phyloP scores from a whole-genome alignment of 1,284 basidiomycete genomes.

The Marasmius oreades region DNA sequence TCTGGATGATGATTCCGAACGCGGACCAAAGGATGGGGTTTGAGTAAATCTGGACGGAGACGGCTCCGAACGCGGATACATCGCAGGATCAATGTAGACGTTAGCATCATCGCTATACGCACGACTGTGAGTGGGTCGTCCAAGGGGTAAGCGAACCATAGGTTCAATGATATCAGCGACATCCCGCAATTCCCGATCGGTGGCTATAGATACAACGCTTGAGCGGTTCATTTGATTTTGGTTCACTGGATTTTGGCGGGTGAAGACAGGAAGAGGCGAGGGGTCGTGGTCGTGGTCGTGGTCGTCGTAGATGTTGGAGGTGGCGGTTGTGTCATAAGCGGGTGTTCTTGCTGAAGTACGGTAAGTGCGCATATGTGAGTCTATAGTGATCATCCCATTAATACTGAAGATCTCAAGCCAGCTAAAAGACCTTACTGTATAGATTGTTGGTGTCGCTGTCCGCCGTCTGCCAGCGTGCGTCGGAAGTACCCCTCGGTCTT shows the following conservation, averaged over 20 bases:
- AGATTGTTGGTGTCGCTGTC: constrained; percentile 13
- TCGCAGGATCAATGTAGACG: constrained; percentile 6
- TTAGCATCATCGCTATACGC: constrained; percentile 10
- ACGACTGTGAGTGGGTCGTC: constrained; percentile 11
- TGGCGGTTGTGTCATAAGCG: background rate
- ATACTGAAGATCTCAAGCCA: background rate
- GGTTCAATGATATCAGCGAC: constrained; percentile 29
- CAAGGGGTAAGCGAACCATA: constrained; percentile 17
- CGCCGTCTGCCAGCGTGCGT: constrained; percentile 33
- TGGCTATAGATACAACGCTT: constrained; percentile 26
- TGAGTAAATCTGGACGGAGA: background rate
- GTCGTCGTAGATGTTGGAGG: background rate
- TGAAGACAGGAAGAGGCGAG: constrained; percentile 2
- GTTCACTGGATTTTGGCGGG: background rate
- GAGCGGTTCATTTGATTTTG: constrained; percentile 7
- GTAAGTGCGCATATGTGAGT: background rate
- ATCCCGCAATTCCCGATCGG: constrained; percentile 29
- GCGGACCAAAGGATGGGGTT: background rate
- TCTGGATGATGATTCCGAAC: constrained; percentile 2
- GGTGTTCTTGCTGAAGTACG: background rate
- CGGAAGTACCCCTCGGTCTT: constrained; percentile 38
- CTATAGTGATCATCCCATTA: constrained; percentile 2
- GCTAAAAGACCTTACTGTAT: constrained; percentile 13
- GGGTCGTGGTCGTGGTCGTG: background rate
- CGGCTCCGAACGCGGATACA: background rate